phyloP scores from a whole-genome alignment of 345 rosid genomes.

The Eucalyptus viminalis region DNA sequence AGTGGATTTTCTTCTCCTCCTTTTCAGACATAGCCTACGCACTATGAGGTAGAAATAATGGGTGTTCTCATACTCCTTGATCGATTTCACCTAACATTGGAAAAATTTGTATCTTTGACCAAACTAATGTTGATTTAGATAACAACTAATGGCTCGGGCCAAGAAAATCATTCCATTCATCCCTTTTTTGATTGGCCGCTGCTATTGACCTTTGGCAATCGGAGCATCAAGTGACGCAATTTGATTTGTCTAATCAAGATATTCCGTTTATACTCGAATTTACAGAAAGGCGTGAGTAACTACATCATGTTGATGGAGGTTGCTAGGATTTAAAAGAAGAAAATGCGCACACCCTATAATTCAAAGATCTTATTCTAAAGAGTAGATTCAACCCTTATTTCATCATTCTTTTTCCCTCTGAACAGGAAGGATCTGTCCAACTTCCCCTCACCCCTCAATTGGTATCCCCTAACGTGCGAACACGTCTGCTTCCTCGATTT shows the following conservation, averaged over 20 bases:
- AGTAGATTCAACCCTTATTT: no score
- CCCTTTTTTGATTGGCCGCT: background rate
- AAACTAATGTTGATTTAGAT: background rate
- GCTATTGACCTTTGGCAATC: background rate
- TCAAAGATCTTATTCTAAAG: background rate
- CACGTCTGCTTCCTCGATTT: background rate
- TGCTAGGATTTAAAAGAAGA: background rate
- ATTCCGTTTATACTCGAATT: background rate
- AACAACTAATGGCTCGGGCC: background rate
- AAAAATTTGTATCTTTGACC: background rate
- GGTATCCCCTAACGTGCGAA: background rate
- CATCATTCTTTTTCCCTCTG: background rate
- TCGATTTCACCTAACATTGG: background rate
- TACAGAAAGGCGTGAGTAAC: background rate
- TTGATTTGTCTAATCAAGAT: rapidly evolving
- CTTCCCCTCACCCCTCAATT: background rate
- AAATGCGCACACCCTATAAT: background rate
- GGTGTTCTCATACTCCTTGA: background rate
- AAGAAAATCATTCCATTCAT: background rate
- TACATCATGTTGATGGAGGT: background rate
- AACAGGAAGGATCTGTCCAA: background rate
- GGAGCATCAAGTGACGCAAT: background rate
- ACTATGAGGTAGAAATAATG: background rate
- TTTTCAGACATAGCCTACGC: background rate
- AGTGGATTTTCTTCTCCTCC: background rate